Evolutionary conservation across 805 yeast species (phyloP).

Genomic region (Candida ascalaphidarum): DNA sequence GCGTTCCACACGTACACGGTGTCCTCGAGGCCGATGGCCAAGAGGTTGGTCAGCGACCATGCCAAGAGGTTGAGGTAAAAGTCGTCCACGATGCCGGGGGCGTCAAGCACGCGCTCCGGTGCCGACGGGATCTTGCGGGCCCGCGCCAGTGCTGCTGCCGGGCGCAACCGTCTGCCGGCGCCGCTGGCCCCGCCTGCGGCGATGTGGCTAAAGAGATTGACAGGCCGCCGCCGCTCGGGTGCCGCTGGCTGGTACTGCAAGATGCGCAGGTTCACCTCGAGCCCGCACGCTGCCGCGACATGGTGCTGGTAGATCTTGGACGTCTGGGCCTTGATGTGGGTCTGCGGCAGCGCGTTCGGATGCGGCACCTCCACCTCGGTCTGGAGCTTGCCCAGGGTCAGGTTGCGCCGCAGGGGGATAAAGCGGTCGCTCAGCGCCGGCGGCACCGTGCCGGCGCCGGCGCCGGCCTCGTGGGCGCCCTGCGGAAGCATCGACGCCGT

Average conservation of each 20-base stretch:
- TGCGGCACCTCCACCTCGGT: conserved; percentile 23
- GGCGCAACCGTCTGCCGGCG: conserved; percentile 23
- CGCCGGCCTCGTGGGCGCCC: too few species aligned
- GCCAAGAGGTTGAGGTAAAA: conserved; percentile 79
- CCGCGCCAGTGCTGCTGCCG: conserved; percentile 53
- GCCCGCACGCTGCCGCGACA: conserved; percentile 93
- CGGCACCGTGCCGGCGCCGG: conserved; percentile 4
- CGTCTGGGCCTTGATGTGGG: conserved; percentile 47
- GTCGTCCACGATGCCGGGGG: conserved; percentile 91
- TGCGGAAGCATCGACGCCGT: conserved; percentile 6
- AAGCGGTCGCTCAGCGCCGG: conserved; percentile 22
- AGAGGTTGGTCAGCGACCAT: conserved; percentile 76
- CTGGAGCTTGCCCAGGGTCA: conserved; percentile 29
- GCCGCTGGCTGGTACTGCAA: conserved; percentile 82
- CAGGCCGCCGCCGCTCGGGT: conserved; percentile 46
- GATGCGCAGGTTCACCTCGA: conserved; percentile 73
- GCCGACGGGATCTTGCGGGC: conserved; percentile 75
- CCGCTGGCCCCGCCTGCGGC: conserved; percentile 8
- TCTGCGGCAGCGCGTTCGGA: conserved; percentile 43
- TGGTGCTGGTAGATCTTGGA: conserved; percentile 59
- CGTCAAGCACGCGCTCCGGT: conserved; percentile 91
- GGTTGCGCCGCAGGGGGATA: conserved; percentile 35
- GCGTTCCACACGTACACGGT: conserved; percentile 93
- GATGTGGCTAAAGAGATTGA: conserved; percentile 22
- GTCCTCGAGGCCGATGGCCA: conserved; percentile 83